Base-by-base conservation (phyloP, 179 eudicot species). In the Sideroxylon spinosum region DNA sequence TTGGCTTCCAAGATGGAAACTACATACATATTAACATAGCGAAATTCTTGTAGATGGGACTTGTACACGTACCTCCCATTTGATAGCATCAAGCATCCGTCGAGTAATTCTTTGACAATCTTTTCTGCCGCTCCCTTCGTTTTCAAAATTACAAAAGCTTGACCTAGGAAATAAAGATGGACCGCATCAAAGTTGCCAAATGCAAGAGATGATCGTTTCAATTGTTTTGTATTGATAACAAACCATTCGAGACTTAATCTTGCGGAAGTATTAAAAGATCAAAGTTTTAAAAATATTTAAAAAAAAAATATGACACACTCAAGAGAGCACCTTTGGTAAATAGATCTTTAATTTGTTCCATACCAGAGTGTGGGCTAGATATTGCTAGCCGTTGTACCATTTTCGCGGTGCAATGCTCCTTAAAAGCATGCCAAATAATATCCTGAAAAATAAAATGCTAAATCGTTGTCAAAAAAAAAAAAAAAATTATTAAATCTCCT, bases 61-160 rank as follows among this genome's bases (percentile, higher is more conserved):
- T 37, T 37, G 3, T 37, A 37, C 19, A 68, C 84, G 62, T 57
- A 87, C 93, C 92, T 87, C 73, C 88, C 85, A 81, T 87, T 80
- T 70, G 90, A 86, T 48, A 91, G 86, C 88, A 91, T 84, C 70
- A 91, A 84, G 85, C 93, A 88, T 44, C 84, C 78, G 9, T 76
- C 79, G 23, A 79, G 81, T 81, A 91, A 82, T 75, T 78, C 74
- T 53, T 1, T 60, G n/a, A 88, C 26, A 66, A 84, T 82, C 82
- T 64, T 79, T 49, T 81, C 79, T 5, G 93, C 91, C 9, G 82
- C 92, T 52, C 84, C 86, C 70, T 78, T 85, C 7, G 86, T 81
- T 82, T 82, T 87, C 76, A 87, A 84, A 76, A 91, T 83, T 56
- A 79, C 80, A 72, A 87, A 78, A 61, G 93, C 97, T 89, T 86